Base-by-base conservation (phyloP, 257 asterid genomes). In the Nyctanthes arbortristis region DNA sequence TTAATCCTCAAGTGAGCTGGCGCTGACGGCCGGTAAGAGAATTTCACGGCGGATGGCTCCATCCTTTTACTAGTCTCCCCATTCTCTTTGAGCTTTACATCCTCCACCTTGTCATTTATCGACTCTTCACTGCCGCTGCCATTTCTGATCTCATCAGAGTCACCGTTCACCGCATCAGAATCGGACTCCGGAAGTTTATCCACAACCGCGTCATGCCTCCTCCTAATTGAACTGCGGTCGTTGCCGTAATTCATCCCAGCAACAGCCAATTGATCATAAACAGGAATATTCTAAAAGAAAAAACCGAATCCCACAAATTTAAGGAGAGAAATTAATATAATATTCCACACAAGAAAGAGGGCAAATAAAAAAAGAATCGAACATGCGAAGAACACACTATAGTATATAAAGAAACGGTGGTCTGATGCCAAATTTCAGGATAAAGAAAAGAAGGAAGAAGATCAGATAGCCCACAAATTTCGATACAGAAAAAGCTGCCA, bases 1-100 rank as follows among this genome's bases (percentile, higher is more conserved):
- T 82, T 93, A 55, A 66, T 83, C 77, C 82, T 83, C 67, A 93
- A 87, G 62, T 93, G 97, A 65, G 99, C 99, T 2, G 99, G 97
- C 43, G 87, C 80, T 18, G 95, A 88, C 25, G 99, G 86, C 75
- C 99, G 79, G 75, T 84, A 93, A 33, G 84, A 64, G 63, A 81
- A 82, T 74, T 87, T 85, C 58, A 70, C 67, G 18, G 82, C 60
- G 67, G 55, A 56, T 11, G 75, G 69, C 27, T 67, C 81, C 61
- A 24, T 60, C 47, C 72, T 80, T 18, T 47, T 61, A 67, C 77
- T 70, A 55, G 63, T 72, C 36, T 66, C 79, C 47, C 77, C 80
- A 31, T 77, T 75, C 66, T 77, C 90, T 55, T 83, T 82, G 28
- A 70, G 83, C 18, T 71, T 72, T 39, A 62, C 78, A 73, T 60